Evolutionary conservation across 305 asterid species (phyloP), one percentile per base, ranked within the genome.

Genomic region (Fraxinus dipetala): DNA sequence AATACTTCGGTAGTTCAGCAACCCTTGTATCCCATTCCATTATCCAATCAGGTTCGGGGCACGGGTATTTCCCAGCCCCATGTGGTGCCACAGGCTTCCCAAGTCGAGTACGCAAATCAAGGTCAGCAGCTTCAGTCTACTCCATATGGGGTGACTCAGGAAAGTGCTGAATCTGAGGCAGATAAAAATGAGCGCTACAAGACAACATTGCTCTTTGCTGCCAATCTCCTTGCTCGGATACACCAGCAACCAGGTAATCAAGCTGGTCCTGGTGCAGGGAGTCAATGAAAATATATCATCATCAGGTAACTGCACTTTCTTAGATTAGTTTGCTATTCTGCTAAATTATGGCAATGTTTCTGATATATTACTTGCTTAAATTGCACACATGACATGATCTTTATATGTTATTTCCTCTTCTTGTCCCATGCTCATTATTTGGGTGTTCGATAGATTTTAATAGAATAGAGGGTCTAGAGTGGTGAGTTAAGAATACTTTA

Each of bases 131-230:
- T 84, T 85, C 94, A 90, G 78, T 79, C 90, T 85, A 83, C 91
- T 80, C 78, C 86, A 70, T 87, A 79, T 85, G 96, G 92, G 86
- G 85, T 26, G 34, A 87, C 67, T 69, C 97, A 88, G 89, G 96
- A 90, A 76, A 87, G 87, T 79, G 72, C 87, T 77, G 99, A 96
- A 86, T 85, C 93, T 0, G 99, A 96, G 90, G 94, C 88, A 18
- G 97, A 94, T 80, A 96, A 94, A 89, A 93, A 96, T 75, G 96
- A 90, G 86, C 94, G 99, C 77, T 96, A 96, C 84, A 92, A 89
- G 87, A 82, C 95, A 20, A 96, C 99, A 13, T 85, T 96, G 83
- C 36, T 90, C 51, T 94, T 94, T 91, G 98, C 99, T 2, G 99
- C 98, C 36, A 91, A 91, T 85, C 98, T 96, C 77, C 95, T 96